Percentiles rank a stretch among this genome's conserved stretches.
Evolutionary conservation across 805 yeast species (phyloP).

Genomic region (Peterozyma xylosa): DNA sequence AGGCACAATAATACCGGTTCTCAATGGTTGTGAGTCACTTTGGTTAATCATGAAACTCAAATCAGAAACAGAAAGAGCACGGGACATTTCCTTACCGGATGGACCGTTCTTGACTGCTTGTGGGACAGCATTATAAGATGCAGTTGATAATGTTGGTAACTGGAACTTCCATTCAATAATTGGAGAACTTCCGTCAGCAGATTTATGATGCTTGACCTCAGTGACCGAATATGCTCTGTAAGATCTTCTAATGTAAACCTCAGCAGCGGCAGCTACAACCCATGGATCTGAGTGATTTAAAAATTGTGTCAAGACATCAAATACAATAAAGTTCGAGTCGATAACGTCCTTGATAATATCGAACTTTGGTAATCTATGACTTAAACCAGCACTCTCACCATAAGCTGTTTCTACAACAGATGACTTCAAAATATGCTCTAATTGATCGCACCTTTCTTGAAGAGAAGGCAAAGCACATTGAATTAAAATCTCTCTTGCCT

Average conservation of each 20-base stretch:
- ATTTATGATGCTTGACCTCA: conserved; percentile 55
- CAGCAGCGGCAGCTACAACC: conserved; percentile 94
- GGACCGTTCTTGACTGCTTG: conserved; percentile 34
- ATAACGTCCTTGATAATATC: conserved; percentile 82
- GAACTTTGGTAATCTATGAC: conserved; percentile 76
- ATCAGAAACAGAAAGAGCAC: conserved; percentile 92
- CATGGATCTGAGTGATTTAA: conserved; percentile 76
- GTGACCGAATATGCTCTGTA: conserved; percentile 92
- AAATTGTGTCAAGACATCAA: conserved; percentile 92
- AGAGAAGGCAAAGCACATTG: conserved; percentile 96
- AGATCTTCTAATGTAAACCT: conserved; percentile 93
- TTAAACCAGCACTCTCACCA: conserved; percentile 69
- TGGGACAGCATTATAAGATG: conserved; percentile 69
- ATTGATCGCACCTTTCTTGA: conserved; percentile 92
- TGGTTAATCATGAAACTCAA: conserved; percentile 75
- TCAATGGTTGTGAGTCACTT: conserved; percentile 56
- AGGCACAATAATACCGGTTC: conserved; percentile 83
- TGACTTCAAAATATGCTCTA: conserved; percentile 89
- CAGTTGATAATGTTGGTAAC: conserved; percentile 63
- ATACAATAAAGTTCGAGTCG: conserved; percentile 92
- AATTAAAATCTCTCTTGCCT: conserved; percentile 92
- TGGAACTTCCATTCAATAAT: conserved; percentile 85
- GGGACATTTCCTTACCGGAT: conserved; percentile 40
- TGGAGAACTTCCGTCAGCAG: conserved; percentile 47
- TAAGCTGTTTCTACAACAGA: conserved; percentile 77